phyloP scores from a whole-genome alignment of 495 filamentous ascomycete genomes.

The Trichodelitschia bisporula region DNA sequence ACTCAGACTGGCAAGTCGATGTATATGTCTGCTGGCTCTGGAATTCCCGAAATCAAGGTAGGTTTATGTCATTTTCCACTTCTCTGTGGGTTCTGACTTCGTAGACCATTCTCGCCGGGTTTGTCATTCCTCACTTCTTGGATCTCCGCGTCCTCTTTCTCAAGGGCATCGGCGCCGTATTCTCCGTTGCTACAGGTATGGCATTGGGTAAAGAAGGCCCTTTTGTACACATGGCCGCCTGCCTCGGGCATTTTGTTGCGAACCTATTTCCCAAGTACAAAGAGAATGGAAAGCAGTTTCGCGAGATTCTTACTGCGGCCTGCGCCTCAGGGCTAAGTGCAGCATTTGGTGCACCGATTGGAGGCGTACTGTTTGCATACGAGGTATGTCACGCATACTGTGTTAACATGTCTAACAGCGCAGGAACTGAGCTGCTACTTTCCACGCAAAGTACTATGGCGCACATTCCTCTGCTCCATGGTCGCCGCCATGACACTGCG shows the following conservation, averaged over 20 bases:
- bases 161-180: slow-evolving; percentile 29
- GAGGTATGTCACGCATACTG: slow-evolving; percentile 13
- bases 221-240: slow-evolving; percentile 33
- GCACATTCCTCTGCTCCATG: slow-evolving; percentile 31
- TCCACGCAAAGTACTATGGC: slow-evolving; percentile 29
- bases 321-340: slow-evolving; percentile 29
- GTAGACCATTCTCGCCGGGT: slow-evolving; percentile 32
- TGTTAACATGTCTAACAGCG: slow-evolving; percentile 4
- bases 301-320: slow-evolving; percentile 28
- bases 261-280: slow-evolving; percentile 25
- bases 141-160: slow-evolving; percentile 27
- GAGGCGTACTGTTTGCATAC: slow-evolving; percentile 31
- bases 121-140: slow-evolving; percentile 30
- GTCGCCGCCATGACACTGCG: slow-evolving; percentile 27
- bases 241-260: slow-evolving; percentile 28
- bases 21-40: slow-evolving; percentile 30
- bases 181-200: slow-evolving; percentile 31
- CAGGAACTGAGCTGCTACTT: slow-evolving; percentile 28
- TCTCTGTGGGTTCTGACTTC: too few relatives aligned
- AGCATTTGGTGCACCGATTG: slow-evolving; percentile 35
- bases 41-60: slow-evolving; percentile 37
- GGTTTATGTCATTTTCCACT: neutral
- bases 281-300: slow-evolving; percentile 25
- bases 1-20: slow-evolving; percentile 21
- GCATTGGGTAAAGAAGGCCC: slow-evolving; percentile 35